A percentile compares a stretch with the other conserved stretches of the same genome.
Evolutionary conservation across 768 basidiomycete species (phyloP).

Genomic region (Cystobasidium tubakii): DNA sequence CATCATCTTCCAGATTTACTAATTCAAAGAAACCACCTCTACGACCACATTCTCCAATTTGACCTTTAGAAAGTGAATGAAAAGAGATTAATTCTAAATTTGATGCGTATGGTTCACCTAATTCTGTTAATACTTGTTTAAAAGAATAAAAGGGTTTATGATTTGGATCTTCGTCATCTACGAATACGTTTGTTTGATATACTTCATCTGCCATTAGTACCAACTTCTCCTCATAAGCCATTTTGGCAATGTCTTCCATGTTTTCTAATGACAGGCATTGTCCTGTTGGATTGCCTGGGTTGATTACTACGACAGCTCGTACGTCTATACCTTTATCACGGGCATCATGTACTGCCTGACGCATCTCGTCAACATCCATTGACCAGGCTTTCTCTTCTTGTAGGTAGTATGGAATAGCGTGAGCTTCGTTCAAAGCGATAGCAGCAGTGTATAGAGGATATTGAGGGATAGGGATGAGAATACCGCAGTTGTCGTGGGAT

Average conservation of each 20-base stretch:
- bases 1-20: constrained; percentile 68
- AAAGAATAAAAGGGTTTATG: constrained; percentile 81
- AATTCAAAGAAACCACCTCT: constrained; percentile 95
- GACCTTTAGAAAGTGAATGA: constrained; percentile 96
- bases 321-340: constrained; percentile 59
- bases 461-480: constrained; percentile 95
- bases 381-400: constrained; percentile 77
- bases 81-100: constrained; percentile 77
- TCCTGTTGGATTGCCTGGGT: constrained; percentile 97
- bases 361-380: constrained; percentile 65
- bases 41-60: constrained; percentile 92
- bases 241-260: constrained; percentile 67
- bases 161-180: constrained; percentile 53
- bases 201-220: constrained; percentile 95
- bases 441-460: constrained; percentile 96
- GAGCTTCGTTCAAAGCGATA: constrained; percentile 75
- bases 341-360: constrained; percentile 63
- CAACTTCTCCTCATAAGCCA: constrained; percentile 77
- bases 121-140: constrained; percentile 71
- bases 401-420: constrained; percentile 78
- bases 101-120: constrained; percentile 57
- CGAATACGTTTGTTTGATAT: constrained; percentile 91
- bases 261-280: constrained; percentile 67
- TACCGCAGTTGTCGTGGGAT: constrained; percentile 61
- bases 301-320: constrained; percentile 91